Evolutionary conservation across 1,284 basidiomycete species (phyloP).

Genomic region (Anthracocystis setariae): DNA sequence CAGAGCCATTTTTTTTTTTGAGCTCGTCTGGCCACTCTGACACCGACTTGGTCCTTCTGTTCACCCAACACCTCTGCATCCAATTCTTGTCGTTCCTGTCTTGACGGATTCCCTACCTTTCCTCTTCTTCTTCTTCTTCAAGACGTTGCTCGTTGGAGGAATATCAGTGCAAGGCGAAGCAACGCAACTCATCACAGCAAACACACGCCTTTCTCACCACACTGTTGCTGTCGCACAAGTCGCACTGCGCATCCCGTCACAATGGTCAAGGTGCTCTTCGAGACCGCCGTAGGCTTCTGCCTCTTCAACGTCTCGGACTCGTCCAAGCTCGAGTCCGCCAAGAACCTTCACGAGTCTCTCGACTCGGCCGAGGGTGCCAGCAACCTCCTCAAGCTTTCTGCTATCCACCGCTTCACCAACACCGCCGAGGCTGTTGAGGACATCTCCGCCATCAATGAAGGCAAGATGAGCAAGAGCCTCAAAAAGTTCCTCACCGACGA

Average conservation of each 20-base stretch:
- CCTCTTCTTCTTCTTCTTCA: neutral
- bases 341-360: conserved; percentile 90
- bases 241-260: conserved; percentile 11
- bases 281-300: conserved; percentile 79
- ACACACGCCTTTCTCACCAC: neutral
- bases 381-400: conserved; percentile 84
- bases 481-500: conserved; percentile 93
- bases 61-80: conserved; percentile 1
- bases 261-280: conserved; percentile 67
- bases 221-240: neutral
- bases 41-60: conserved; percentile 3
- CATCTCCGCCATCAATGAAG: conserved; percentile 88
- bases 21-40: conserved; percentile 5
- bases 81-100: neutral
- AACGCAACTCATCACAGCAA: conserved; percentile 1
- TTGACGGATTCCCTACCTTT: conserved; percentile 1
- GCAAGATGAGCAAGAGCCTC: conserved; percentile 89
- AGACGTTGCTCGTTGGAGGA: conserved; percentile 2
- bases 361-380: conserved; percentile 89
- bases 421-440: conserved; percentile 99
- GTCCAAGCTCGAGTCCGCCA: conserved; percentile 81
- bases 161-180: conserved; percentile 1
- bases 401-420: conserved; percentile 93
- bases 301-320: conserved; percentile 95
- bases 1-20: neutral